Evolutionary conservation across 2,329 filamentous ascomycete species (phyloP).

Genomic region (Escovopsis sp.): DNA sequence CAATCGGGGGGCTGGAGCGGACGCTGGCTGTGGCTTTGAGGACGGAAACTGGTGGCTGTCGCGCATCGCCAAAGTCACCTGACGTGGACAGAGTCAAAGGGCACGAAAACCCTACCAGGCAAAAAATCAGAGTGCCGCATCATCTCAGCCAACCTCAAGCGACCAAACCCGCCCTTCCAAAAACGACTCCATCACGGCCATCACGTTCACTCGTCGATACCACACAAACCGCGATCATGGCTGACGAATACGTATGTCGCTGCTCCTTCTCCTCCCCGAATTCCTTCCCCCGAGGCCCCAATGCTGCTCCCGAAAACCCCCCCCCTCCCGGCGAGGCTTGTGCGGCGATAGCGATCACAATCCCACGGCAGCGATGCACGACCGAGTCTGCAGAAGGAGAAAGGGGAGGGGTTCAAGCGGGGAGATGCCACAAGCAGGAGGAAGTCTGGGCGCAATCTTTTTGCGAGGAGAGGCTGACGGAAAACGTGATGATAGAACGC

Average conservation of each 20-base stretch:
- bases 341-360: constrained; percentile 2
- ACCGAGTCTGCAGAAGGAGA: background rate
- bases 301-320: constrained; percentile 1
- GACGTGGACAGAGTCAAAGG: constrained; percentile 19
- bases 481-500: constrained; percentile 52
- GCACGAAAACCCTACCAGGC: constrained; percentile 24
- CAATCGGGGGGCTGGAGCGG: too few relatives aligned
- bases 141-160: constrained; percentile 12
- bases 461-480: constrained; percentile 15
- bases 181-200: constrained; percentile 22
- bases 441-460: background rate
- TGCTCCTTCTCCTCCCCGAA: background rate
- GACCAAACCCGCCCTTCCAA: constrained; percentile 13
- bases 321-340: constrained; percentile 11
- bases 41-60: background rate
- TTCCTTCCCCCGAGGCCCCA: too few relatives aligned
- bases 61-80: constrained; percentile 13
- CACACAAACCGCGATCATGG: constrained; percentile 48
- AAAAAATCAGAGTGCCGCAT: constrained; percentile 19
- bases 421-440: background rate
- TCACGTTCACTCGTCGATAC: constrained; percentile 27
- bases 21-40: too few relatives aligned
- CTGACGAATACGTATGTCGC: constrained; percentile 85
- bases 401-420: background rate
- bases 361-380: background rate